Evolutionary conservation across 352 stramenopile genomes (phyloP), one percentile per base, ranked within the genome.

Genomic region (Phytophthora hybrid): DNA sequence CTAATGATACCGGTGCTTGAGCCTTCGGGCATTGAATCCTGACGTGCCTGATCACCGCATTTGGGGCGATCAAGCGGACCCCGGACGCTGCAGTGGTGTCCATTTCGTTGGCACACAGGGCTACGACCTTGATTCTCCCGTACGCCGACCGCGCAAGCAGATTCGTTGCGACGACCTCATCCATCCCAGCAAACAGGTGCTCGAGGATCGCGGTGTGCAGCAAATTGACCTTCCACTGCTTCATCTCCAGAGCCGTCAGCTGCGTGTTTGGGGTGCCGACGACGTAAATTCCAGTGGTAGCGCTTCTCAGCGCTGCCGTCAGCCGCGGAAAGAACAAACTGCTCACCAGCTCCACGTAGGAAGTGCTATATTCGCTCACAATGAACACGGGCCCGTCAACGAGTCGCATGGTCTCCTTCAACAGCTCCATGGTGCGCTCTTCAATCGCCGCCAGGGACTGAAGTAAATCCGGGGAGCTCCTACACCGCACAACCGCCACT

Each of bases 281-380:
- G 37, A 90, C 79, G 53, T 85, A 84, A 56, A 90, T 72, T 10
- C 83, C 79, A 1, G 14, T 55, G 13, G 74, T 74, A 49, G 69
- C 66, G 53, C 31, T 77, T 7, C 66, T 59, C 32, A 90, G 66
- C 13, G 73, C 78, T 2, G 59, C 58, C 0, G 75, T 80, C 16
- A 90, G 60, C 0, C 79, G 73, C 18, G 83, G 81, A 55, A 90
- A 90, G 54, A 90, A 86, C 19, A 84, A 55, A 3, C 74, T 78
- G 69, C 77, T 83, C 58, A 83, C 71, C 31, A 81, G 47, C 46
- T 86, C 72, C 2, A 90, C 79, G 64, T 82, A 86, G 34, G 59
- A 56, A 8, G 75, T 77, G 2, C 74, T 76, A 49, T 71, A 71
- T 14, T 86, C 79, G 19, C 78, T 84, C 19, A 87, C 59, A 61